These are phyloP conservation scores for Pestalotiopsis sp. DNA, from an alignment of 2,329 filamentous ascomycete genomes.

Conservation along the genomic window DNA sequence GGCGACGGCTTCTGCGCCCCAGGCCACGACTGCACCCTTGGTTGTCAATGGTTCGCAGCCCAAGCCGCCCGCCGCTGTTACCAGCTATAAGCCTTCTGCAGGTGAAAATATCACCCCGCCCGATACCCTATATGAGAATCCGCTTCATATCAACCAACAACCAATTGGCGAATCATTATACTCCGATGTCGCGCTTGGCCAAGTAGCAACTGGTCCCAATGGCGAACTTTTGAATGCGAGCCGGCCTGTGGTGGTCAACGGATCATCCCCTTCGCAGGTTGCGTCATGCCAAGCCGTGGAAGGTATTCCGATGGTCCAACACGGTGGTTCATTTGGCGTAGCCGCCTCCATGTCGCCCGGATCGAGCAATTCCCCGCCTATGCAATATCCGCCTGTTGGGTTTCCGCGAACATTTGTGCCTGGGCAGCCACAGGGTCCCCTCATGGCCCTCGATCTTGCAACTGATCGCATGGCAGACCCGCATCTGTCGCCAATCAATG, in stretches of 20 bases:
- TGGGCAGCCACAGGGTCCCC: conserved; percentile 45
- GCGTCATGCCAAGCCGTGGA: background rate
- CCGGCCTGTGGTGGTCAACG: conserved; percentile 54
- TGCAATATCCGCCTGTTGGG: conserved; percentile 1
- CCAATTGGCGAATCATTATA: conserved; percentile 13
- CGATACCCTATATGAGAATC: conserved; percentile 34
- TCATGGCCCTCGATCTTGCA: conserved; percentile 57
- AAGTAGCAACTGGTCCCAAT: conserved; percentile 22
- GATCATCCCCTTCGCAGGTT: conserved; percentile 28
- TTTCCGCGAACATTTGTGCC: conserved; percentile 29
- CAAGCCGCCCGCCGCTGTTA: conserved; percentile 26
- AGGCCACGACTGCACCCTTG: conserved; percentile 34
- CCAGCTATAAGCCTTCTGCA: conserved; percentile 27
- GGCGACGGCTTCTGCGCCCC: conserved; percentile 38
- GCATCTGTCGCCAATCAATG: conserved; percentile 72
- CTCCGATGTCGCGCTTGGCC: conserved; percentile 19
- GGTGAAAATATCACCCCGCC: conserved; percentile 28
- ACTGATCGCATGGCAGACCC: conserved; percentile 46
- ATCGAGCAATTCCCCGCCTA: conserved; percentile 23
- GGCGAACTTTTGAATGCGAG: conserved; percentile 32
- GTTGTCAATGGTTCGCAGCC: conserved; percentile 43
- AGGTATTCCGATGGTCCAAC: background rate
- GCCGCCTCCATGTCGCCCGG: conserved; percentile 17
- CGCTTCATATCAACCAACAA: conserved; percentile 37
- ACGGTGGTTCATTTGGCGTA: conserved; percentile 25